Base-by-base conservation (phyloP, 345 rosid species). In the Brassica incana region DNA sequence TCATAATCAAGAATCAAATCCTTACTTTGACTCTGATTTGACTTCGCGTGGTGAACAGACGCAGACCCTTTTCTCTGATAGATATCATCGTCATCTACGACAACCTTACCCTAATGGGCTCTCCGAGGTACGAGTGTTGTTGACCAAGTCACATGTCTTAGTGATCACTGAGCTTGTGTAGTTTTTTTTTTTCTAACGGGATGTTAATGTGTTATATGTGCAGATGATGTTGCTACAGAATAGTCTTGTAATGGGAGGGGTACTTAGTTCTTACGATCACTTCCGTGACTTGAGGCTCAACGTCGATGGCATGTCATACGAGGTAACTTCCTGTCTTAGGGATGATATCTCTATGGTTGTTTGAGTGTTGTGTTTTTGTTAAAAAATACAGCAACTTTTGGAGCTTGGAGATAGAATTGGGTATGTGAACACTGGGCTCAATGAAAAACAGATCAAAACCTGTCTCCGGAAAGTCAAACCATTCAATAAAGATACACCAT, bases 391-490 rank as follows among this genome's bases (percentile, higher is more conserved):
- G 98, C 90, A 93, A 85, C 84, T 93, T 73, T 86, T 93, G 11
- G 99, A 95, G 84, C 94, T 95, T 67, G 95, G 94, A 10, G 99
- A 95, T 67, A 88, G 83, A 84, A 95, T 95, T 62, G 99, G 99
- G 54, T 76, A 89, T 54, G 99, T 95, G 35, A 85, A 75, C 67
- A 93, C 98, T 30, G 99, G 99, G 36, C 83, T 95, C 66, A 84
- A 83, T 69, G 97, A 90, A 63, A 87, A 90, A 38, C 93, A 95
- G 84, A 91, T 91, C 23, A 83, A 86, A 52, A 66, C 27, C 71
- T 90, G 95, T 85, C 84, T 95, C 61, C 74, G 85, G 66, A 91
- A 88, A 87, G 82, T 82, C 14, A 91, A 89, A 83, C 84, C 86
- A 65, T 82, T 85, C 10, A 54, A 67, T 8, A 18, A 60, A 6